These are phyloP conservation scores for Globisporangium alternatum DNA, from an alignment of 352 stramenopile genomes.

Conservation along the genomic window DNA sequence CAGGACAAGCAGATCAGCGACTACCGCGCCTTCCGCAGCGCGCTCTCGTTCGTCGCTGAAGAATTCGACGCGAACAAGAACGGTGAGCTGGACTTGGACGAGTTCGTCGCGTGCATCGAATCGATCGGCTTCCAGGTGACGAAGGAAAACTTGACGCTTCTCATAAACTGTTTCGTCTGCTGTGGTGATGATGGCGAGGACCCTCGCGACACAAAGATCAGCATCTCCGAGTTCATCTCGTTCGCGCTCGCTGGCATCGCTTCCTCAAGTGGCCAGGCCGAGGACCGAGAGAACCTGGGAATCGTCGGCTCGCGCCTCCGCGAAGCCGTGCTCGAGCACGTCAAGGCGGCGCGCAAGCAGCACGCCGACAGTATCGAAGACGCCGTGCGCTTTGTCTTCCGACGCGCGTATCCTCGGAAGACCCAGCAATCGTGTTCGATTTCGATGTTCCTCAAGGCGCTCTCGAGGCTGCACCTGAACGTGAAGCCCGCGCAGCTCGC, in stretches of 20 bases:
- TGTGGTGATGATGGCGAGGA: constrained; percentile 14
- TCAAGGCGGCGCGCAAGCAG: constrained; percentile 34
- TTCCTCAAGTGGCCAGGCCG: neutral
- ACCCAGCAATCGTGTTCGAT: constrained; percentile 21
- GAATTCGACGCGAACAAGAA: constrained; percentile 55
- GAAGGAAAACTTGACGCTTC: constrained; percentile 34
- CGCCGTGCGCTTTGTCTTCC: constrained; percentile 55
- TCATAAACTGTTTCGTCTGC: constrained; percentile 54
- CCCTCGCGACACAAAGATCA: constrained; percentile 30
- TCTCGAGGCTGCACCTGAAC: constrained; percentile 39
- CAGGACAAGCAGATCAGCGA: constrained; percentile 24
- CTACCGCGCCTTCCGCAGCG: constrained; percentile 55
- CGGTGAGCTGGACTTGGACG: constrained; percentile 48
- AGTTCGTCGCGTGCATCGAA: constrained; percentile 48
- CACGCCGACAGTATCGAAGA: constrained; percentile 43
- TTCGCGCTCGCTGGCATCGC: constrained; percentile 47
- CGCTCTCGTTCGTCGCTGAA: constrained; percentile 46
- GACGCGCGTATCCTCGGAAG: constrained; percentile 33
- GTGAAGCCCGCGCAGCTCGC: constrained; percentile 46
- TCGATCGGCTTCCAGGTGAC: constrained; percentile 47
- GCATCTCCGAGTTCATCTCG: constrained; percentile 71
- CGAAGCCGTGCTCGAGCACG: constrained; percentile 37
- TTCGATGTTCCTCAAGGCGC: constrained; percentile 33
- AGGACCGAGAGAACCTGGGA: constrained; percentile 27
- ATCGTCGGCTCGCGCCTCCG: constrained; percentile 48